Conservation (phyloP, 2,329 filamentous ascomycete genomes). For the Colletotrichum costaricense region DNA sequence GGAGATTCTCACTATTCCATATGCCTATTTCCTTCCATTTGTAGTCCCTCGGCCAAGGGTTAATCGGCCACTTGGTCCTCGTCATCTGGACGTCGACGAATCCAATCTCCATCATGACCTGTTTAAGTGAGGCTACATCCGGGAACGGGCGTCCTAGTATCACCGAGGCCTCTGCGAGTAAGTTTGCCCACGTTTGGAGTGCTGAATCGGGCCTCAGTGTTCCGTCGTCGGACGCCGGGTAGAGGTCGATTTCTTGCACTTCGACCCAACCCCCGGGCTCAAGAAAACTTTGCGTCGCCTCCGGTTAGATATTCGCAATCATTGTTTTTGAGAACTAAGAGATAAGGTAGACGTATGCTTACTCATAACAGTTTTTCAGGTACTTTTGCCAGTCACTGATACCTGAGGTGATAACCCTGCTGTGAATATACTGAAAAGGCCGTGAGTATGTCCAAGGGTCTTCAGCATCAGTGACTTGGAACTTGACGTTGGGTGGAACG, state of each 20-base stretch:
- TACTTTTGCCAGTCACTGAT: slow-evolving; percentile 51
- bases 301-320: background rate
- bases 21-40: slow-evolving; percentile 48
- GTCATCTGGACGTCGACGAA: slow-evolving; percentile 46
- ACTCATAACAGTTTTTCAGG: background rate
- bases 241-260: slow-evolving; percentile 35
- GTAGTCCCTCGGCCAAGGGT: slow-evolving; percentile 47
- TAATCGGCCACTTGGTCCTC: slow-evolving; percentile 47
- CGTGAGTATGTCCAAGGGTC: slow-evolving; percentile 46
- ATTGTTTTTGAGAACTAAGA: fast-evolving
- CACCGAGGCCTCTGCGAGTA: slow-evolving; percentile 44
- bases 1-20: slow-evolving; percentile 47
- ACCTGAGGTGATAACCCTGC: slow-evolving; percentile 43
- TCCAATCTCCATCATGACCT: slow-evolving; percentile 29
- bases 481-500: slow-evolving; percentile 57
- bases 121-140: background rate
- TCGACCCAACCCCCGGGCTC: slow-evolving; percentile 56
- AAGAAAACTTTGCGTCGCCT: slow-evolving; percentile 40
- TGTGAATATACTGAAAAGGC: slow-evolving; percentile 48
- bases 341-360: background rate
- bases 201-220: slow-evolving; percentile 48
- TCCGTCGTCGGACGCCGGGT: slow-evolving; percentile 48
- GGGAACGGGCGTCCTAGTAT: background rate
- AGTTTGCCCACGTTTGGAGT: slow-evolving; percentile 42
- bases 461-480: slow-evolving; percentile 52